phyloP scores from a whole-genome alignment of 139 green algal genomes.

The Coccomyxa sp. region DNA sequence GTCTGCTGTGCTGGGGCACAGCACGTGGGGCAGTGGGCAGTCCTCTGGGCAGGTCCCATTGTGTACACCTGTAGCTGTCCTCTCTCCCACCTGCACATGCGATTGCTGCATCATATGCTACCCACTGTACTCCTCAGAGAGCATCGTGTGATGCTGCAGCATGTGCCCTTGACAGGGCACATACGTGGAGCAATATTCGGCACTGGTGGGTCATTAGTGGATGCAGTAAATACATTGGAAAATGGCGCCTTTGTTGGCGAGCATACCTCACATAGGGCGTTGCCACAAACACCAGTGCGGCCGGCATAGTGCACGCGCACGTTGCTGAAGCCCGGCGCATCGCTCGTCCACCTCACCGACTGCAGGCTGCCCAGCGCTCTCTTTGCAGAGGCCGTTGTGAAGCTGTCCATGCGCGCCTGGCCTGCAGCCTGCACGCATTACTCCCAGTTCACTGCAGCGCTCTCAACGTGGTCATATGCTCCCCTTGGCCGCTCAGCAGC shows the following conservation, averaged over 20 bases:
- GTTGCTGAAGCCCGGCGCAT: background rate
- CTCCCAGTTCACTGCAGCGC: no score
- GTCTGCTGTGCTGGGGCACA: slow-evolving; percentile 20
- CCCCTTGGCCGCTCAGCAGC: no score
- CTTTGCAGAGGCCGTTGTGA: background rate
- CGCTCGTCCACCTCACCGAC: background rate
- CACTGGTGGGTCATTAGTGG: no score
- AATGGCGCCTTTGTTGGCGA: no score
- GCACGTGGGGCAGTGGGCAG: slow-evolving; percentile 32
- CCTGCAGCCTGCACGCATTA: slow-evolving; percentile 9
- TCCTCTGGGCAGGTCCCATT: slow-evolving; percentile 43
- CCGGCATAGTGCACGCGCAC: background rate
- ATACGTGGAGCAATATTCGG: no score
- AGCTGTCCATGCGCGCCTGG: background rate
- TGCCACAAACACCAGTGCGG: slow-evolving; percentile 39
- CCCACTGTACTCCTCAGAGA: no score
- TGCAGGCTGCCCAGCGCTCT: background rate
- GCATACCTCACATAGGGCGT: slow-evolving; percentile 45
- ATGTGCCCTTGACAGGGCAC: no score
- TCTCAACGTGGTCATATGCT: no score
- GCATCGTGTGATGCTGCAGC: no score
- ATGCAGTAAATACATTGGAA: no score
- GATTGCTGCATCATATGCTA: no score
- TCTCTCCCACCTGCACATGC: slow-evolving; percentile 35
- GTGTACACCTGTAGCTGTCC: slow-evolving; percentile 12